Conservation (phyloP, 495 filamentous ascomycete genomes). For the Penicillium turbatum region DNA sequence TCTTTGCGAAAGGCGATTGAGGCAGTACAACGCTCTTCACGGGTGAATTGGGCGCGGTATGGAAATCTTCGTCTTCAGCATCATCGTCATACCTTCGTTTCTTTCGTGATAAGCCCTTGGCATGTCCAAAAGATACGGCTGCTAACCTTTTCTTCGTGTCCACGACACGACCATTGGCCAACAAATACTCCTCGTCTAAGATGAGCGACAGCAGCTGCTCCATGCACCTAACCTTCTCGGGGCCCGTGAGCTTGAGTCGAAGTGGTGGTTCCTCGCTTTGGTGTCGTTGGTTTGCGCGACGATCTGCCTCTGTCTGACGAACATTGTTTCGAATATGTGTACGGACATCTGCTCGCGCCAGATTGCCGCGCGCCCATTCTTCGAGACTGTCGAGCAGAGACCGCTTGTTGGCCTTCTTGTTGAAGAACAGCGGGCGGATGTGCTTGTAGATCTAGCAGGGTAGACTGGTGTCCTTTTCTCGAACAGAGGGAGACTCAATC, state of each 20-base stretch:
- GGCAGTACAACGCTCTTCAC: constrained; percentile 10
- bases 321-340: too few species aligned
- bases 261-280: neutral
- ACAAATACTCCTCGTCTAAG: constrained; percentile 28
- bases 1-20: neutral
- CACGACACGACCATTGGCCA: constrained; percentile 13
- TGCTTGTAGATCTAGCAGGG: constrained; percentile 2
- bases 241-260: neutral
- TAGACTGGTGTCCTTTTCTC: neutral
- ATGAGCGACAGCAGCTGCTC: constrained; percentile 26
- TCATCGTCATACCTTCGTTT: constrained; percentile 21
- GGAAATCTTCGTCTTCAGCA: constrained; percentile 33
- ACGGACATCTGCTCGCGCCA: neutral
- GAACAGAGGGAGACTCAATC: neutral
- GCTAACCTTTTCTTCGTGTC: constrained; percentile 2
- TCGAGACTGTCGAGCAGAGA: neutral
- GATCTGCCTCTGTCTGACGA: neutral
- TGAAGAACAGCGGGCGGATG: constrained; percentile 3
- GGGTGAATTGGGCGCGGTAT: constrained; percentile 41
- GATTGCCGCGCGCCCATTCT: neutral
- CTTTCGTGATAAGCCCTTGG: constrained; percentile 16
- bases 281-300: neutral
- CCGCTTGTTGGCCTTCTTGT: neutral
- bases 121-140: neutral
- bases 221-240: constrained; percentile 20